Percentiles rank a stretch among this genome's conserved stretches.
Evolutionary conservation across 2,329 filamentous ascomycete genomes (phyloP).

Genomic region (Fusarium chaquense): DNA sequence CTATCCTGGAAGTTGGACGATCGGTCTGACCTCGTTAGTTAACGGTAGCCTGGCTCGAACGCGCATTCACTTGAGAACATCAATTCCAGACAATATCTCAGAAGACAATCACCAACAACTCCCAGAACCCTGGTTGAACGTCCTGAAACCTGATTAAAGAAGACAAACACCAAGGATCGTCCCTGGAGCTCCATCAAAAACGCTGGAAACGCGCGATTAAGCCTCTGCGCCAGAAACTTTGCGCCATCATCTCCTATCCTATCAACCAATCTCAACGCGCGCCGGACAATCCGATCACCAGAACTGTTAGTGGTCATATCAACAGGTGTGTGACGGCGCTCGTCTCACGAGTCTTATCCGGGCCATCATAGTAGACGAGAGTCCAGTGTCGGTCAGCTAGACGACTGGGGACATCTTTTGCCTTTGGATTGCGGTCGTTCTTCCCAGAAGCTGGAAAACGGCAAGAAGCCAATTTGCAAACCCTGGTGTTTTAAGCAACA

Average conservation of each 20-base stretch:
- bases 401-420: constrained; percentile 5
- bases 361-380: neutral
- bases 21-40: neutral
- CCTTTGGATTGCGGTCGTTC: constrained; percentile 12
- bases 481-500: neutral
- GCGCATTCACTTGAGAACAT: constrained; percentile 36
- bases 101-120: constrained; percentile 13
- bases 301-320: constrained; percentile 17
- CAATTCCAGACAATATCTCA: constrained; percentile 35
- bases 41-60: constrained; percentile 34
- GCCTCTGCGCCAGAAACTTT: constrained; percentile 21
- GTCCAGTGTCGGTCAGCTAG: constrained; percentile 4
- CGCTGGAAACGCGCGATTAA: constrained; percentile 6
- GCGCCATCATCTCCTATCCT: constrained; percentile 32
- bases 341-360: constrained; percentile 12
- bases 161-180: neutral
- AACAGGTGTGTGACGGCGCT: constrained; percentile 27
- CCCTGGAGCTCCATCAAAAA: neutral
- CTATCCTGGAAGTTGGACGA: constrained; percentile 16
- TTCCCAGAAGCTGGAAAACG: constrained; percentile 19
- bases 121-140: constrained; percentile 8
- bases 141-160: neutral
- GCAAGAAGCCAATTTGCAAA: constrained; percentile 19
- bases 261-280: constrained; percentile 38
- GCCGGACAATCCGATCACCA: constrained; percentile 18